A percentile compares a stretch with the other conserved stretches of the same genome.
These are phyloP conservation scores for Gymnopilus dilepis DNA, from an alignment of 768 basidiomycete species.

Conservation along the genomic window DNA sequence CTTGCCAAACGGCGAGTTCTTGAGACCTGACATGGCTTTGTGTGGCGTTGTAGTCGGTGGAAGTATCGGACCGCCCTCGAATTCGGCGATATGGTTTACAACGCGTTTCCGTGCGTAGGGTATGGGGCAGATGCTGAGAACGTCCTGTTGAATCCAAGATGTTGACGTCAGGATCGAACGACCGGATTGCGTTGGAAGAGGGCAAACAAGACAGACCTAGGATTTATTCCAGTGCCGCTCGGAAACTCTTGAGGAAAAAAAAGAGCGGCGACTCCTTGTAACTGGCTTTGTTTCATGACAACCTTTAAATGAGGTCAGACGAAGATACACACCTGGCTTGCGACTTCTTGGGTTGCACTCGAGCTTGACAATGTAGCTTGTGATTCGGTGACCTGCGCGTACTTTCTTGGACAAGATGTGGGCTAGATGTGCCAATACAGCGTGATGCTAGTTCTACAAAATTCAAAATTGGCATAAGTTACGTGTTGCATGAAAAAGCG, in stretches of 20 bases:
- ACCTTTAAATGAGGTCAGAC: background rate
- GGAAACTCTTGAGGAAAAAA: no score
- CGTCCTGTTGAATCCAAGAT: no score
- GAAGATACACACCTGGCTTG: background rate
- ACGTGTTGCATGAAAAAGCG: background rate
- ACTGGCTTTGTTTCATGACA: background rate
- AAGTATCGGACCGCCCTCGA: background rate
- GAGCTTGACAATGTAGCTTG: background rate
- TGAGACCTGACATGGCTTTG: constrained; percentile 68
- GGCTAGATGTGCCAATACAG: background rate
- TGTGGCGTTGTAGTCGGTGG: background rate
- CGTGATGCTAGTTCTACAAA: background rate
- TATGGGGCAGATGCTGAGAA: no score
- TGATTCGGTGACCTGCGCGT: background rate
- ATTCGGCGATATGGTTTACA: no score
- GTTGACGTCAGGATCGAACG: no score
- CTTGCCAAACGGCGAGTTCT: constrained; percentile 86
- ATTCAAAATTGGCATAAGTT: background rate
- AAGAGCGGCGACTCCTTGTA: background rate
- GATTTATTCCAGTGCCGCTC: no score
- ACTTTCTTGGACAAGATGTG: background rate
- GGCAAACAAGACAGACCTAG: no score
- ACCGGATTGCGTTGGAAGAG: no score
- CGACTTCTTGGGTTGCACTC: background rate
- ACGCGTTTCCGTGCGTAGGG: no score